A percentile compares a stretch with the other conserved stretches of the same genome.
Conservation (phyloP, 495 filamentous ascomycete species). For the Astrocystis sublimbata region DNA sequence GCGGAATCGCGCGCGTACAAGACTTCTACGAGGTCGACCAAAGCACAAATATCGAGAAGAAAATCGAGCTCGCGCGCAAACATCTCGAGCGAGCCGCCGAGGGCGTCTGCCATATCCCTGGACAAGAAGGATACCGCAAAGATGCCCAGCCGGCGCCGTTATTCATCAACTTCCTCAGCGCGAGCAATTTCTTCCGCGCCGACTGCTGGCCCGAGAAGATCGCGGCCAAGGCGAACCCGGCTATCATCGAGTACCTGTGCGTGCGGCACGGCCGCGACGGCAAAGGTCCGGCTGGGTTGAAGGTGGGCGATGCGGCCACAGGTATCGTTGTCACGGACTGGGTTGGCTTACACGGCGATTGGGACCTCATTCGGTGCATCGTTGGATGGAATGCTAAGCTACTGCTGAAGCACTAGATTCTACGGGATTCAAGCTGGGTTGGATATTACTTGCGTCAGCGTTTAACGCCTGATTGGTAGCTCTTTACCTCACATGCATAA, state of each 20-base stretch:
- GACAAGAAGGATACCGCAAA: conserved; percentile 21
- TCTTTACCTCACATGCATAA: too few relatives aligned
- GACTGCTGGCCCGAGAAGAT: conserved; percentile 93
- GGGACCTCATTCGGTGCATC: conserved; percentile 87
- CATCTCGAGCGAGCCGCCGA: conserved; percentile 73
- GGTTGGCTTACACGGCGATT: conserved; percentile 87
- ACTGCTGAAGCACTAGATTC: conserved; percentile 45
- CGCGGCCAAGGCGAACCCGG: conserved; percentile 90
- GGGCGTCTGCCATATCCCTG: conserved; percentile 36
- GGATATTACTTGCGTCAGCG: background rate
- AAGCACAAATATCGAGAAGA: conserved; percentile 72
- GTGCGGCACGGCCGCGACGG: conserved; percentile 57
- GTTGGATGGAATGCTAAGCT: conserved; percentile 88
- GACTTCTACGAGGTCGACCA: conserved; percentile 92
- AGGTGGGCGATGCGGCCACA: conserved; percentile 74
- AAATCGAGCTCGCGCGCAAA: conserved; percentile 70
- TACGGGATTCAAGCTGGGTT: background rate
- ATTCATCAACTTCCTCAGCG: conserved; percentile 88
- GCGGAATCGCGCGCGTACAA: conserved; percentile 81
- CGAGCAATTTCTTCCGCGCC: conserved; percentile 88
- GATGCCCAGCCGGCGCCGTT: conserved; percentile 57
- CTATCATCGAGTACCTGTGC: conserved; percentile 77
- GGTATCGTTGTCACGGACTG: conserved; percentile 92
- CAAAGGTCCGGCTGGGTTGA: conserved; percentile 44
- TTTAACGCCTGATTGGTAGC: background rate